A percentile compares a stretch with the other conserved stretches of the same genome.
phyloP scores from a whole-genome alignment of 306 rosid species.

The Vigna hirtella region DNA sequence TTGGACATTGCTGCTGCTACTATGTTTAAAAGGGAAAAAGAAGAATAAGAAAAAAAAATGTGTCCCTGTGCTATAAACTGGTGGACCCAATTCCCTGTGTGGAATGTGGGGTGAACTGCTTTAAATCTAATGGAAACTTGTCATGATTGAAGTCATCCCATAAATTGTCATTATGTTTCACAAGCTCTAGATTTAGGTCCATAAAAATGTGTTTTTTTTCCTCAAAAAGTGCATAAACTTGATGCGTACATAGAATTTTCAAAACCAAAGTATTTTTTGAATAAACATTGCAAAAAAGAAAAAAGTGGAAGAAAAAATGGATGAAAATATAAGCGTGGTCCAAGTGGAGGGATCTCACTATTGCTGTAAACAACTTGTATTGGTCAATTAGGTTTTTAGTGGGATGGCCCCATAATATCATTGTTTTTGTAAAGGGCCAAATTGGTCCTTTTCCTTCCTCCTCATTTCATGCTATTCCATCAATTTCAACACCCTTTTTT shows the following conservation, averaged over 20 bases:
- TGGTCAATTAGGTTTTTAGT: constrained; percentile 42
- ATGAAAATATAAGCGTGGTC: constrained; percentile 41
- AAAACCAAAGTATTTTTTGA: constrained; percentile 1
- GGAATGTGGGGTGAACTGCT: constrained; percentile 40
- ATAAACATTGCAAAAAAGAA: neutral
- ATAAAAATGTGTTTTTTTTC: neutral
- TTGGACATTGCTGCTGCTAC: constrained; percentile 9
- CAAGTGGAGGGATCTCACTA: constrained; percentile 37
- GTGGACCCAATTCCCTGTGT: constrained; percentile 39
- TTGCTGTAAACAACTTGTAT: constrained; percentile 47
- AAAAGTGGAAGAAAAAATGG: neutral
- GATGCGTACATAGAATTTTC: neutral
- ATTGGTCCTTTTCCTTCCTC: constrained; percentile 39
- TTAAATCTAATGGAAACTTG: constrained; percentile 44
- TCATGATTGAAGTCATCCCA: constrained; percentile 48
- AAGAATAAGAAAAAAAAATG: neutral
- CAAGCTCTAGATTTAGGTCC: constrained; percentile 43
- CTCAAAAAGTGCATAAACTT: neutral
- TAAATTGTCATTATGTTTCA: constrained; percentile 49
- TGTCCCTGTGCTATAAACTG: constrained; percentile 5
- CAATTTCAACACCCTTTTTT: constrained; percentile 39
- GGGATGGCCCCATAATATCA: constrained; percentile 56
- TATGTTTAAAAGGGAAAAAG: constrained; percentile 29
- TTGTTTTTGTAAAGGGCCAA: constrained; percentile 45
- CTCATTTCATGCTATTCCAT: constrained; percentile 36